Evolutionary conservation across 805 yeast species (phyloP), one percentile per base, ranked within the genome.

Genomic region (Saturnispora zaruensis): DNA sequence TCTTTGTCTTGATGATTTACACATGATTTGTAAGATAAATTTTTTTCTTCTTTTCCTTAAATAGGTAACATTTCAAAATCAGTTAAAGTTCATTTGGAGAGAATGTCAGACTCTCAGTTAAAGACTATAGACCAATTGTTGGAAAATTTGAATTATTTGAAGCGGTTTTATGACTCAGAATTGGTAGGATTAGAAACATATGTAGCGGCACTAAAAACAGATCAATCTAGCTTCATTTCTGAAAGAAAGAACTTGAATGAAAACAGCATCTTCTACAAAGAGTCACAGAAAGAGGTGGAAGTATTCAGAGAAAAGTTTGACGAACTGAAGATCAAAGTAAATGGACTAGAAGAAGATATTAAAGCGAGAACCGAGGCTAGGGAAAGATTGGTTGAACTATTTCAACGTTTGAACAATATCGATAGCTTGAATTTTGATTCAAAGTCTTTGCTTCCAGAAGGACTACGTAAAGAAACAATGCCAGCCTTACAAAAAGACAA

Each of bases 341-440:
- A 44, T n/a, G 48, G 45, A 4, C 41, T 65, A 21, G 60, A 61
- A 2, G 63, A 63, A n/a, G 74, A 77, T 1, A 65, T 75, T 3
- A 56, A 53, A 8, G 74, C 74, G 16, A 58, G 70, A 41, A 52
- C 56, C 33, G 52, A 55, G 26, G 59, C 68, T 3, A 59, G 57
- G 37, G 41, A 48, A 40, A 66, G 66, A 46, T 45, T 68, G 23
- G 46, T 57, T 34, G 54, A 56, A 2, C 53, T 68, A 30, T 66
- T 67, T 33, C 57, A 60, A 6, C 52, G 54, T 25, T 54, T 55
- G 33, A 55, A 51, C 30, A 52, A 53, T 21, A 44, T 69, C 5
- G 57, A 52, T 13, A 54, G 56, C 11, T 45, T 75, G 16, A 32
- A 33, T 41, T 47, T 47, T 18, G 11, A 6, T 3, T 25, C 18